Conservation (phyloP, 129 eudicot species). For the Rutidosis leptorrhynchoides region DNA sequence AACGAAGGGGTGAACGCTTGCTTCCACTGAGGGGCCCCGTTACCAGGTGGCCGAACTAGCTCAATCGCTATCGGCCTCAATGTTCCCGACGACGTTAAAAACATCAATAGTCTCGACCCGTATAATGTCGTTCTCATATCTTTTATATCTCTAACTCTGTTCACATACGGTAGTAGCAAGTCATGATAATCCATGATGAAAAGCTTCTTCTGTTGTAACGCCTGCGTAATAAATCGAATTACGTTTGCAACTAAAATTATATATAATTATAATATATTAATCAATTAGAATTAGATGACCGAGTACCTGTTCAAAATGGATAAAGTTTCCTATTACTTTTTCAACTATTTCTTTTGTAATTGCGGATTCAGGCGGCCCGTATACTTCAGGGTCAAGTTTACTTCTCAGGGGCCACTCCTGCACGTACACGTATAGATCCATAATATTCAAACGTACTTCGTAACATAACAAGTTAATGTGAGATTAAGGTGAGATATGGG, state of each 20-base stretch:
- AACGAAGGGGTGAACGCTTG: slow-evolving; percentile 39
- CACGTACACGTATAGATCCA: slow-evolving; percentile 7
- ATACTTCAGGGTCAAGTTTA: slow-evolving; percentile 50
- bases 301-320: slow-evolving; percentile 45
- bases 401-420: slow-evolving; percentile 87
- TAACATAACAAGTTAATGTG: not conserved
- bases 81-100: slow-evolving; percentile 43
- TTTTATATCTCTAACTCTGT: slow-evolving; percentile 48
- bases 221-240: slow-evolving; percentile 34
- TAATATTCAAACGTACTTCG: not conserved
- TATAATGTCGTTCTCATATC: slow-evolving; percentile 52
- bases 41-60: slow-evolving; percentile 56
- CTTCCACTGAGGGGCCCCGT: slow-evolving; percentile 64
- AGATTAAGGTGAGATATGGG: not conserved
- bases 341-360: slow-evolving; percentile 57
- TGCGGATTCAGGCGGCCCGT: slow-evolving; percentile 73
- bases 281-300: too few species aligned
- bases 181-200: slow-evolving; percentile 67
- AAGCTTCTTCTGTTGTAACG: slow-evolving; percentile 53
- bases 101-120: slow-evolving; percentile 64
- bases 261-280: too few species aligned
- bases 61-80: slow-evolving; percentile 67
- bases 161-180: slow-evolving; percentile 54
- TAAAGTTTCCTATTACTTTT: slow-evolving; percentile 43
- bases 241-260: too few species aligned